Evolutionary conservation across 2,329 filamentous ascomycete species (phyloP), one percentile per base, ranked within the genome.

Genomic region (Fusarium anguioides): DNA sequence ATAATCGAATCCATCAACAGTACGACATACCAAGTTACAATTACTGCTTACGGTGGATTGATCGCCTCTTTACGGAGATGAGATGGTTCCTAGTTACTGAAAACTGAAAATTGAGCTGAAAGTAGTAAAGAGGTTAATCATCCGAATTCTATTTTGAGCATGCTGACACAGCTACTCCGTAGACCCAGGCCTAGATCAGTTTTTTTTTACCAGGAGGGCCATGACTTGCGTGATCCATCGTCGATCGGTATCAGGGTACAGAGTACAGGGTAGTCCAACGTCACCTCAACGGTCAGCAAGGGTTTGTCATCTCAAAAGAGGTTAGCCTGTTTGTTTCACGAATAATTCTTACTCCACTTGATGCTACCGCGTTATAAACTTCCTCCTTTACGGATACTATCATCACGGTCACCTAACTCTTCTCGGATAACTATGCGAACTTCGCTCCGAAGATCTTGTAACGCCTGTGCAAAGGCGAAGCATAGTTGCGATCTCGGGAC

Each of bases 401-500:
- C 21, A 35, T 39, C 21, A 35, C 57, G 18, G 24, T 36, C 39
- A 63, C 39, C 44, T 63, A 49, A 49, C 51, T 48, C 24, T 21
- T 57, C 50, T 63, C 23, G 58, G 41, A 17, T 29, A 49, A 47
- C 37, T 58, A 87, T 87, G 85, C 83, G 81, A 72, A 78, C 76
- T 65, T 86, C 84, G n/a, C 84, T 88, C 55, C 84, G 86, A 40
- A 77, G 86, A 66, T 87, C 86, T 10, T 88, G 86, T 75, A 78
- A 79, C 66, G 81, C 84, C 17, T 88, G 86, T 69, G 85, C 84
- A 39, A 86, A 80, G 69, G 79, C 83, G 6, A 88, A 88, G 68
- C 80, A 84, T 63, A 81, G 83, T 59, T 88, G 86, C 73, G 84
- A 87, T 69, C 81, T 87, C 18, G 78, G 77, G 27, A 84, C 80